phyloP scores from a whole-genome alignment of 495 filamentous ascomycete species.

The Podospora fimiseda region DNA sequence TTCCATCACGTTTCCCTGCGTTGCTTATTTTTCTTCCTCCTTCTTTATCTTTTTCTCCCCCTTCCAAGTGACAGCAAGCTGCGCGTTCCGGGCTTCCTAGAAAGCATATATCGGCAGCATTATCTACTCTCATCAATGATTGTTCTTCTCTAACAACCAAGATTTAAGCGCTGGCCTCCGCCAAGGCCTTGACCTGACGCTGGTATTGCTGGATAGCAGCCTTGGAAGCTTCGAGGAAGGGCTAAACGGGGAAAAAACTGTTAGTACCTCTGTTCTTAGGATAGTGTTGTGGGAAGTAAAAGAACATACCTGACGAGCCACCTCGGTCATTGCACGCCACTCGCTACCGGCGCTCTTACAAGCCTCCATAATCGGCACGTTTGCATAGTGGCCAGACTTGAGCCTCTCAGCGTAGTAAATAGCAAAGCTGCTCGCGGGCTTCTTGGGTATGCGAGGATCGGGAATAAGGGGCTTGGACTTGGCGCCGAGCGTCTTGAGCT shows the following conservation, averaged over 20 bases:
- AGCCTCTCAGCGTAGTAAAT: slow-evolving; percentile 44
- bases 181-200: neutral
- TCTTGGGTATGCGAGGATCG: slow-evolving; percentile 57
- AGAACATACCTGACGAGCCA: slow-evolving; percentile 44
- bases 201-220: neutral
- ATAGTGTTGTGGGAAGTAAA: neutral
- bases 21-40: too few relatives aligned
- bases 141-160: too few relatives aligned
- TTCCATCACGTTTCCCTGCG: too few relatives aligned
- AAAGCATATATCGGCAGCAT: too few relatives aligned
- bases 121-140: too few relatives aligned
- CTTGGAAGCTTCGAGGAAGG: neutral
- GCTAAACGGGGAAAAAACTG: too few relatives aligned
- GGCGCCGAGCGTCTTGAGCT: slow-evolving; percentile 32
- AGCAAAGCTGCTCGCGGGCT: slow-evolving; percentile 30
- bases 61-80: too few relatives aligned
- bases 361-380: slow-evolving; percentile 24
- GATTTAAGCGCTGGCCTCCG: too few relatives aligned
- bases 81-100: too few relatives aligned
- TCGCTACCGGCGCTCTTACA: slow-evolving; percentile 35
- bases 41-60: too few relatives aligned
- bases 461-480: slow-evolving; percentile 22
- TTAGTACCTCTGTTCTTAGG: too few relatives aligned
- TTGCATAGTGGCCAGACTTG: slow-evolving; percentile 42
- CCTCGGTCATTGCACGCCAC: slow-evolving; percentile 46